Percentiles rank a stretch among this genome's conserved stretches.
These are phyloP conservation scores for Circinella umbellata DNA, from an alignment of 371 early-diverging fungal genomes.

Conservation along the genomic window DNA sequence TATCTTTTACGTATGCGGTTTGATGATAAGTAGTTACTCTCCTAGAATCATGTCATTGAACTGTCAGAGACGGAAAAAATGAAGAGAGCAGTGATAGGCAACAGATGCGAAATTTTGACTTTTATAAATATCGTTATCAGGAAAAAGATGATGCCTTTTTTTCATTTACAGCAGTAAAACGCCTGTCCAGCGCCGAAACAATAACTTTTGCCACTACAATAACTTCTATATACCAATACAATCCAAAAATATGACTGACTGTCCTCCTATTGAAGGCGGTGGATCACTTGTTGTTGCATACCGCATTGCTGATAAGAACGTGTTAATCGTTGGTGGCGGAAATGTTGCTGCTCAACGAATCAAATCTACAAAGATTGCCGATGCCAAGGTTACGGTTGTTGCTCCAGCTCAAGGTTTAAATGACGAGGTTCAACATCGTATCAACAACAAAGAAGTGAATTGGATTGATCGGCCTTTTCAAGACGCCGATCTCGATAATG, in stretches of 20 bases:
- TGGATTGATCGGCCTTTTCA: constrained; percentile 67
- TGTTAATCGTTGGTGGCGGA: constrained; percentile 87
- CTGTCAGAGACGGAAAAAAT: no score
- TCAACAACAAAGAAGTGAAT: constrained; percentile 60
- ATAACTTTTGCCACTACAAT: no score
- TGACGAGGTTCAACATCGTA: constrained; percentile 67
- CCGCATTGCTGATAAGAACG: constrained; percentile 67
- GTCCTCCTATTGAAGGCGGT: constrained; percentile 59
- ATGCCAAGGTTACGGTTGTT: constrained; percentile 77
- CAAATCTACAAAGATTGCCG: constrained; percentile 79
- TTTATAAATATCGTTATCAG: no score
- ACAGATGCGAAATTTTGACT: no score
- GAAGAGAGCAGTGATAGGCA: no score
- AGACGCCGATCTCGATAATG: constrained; percentile 57
- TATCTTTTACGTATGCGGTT: no score
- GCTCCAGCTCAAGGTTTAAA: constrained; percentile 68
- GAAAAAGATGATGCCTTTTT: no score
- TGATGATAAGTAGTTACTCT: no score
- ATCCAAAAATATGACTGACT: background rate
- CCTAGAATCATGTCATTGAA: no score
- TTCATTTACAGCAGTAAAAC: no score
- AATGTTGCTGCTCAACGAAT: constrained; percentile 83
- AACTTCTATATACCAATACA: no score
- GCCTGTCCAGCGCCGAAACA: no score
- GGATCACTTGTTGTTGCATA: constrained; percentile 85